These are phyloP conservation scores for Tolypocladium amazonense DNA, from an alignment of 2,329 filamentous ascomycete species.

Conservation along the genomic window DNA sequence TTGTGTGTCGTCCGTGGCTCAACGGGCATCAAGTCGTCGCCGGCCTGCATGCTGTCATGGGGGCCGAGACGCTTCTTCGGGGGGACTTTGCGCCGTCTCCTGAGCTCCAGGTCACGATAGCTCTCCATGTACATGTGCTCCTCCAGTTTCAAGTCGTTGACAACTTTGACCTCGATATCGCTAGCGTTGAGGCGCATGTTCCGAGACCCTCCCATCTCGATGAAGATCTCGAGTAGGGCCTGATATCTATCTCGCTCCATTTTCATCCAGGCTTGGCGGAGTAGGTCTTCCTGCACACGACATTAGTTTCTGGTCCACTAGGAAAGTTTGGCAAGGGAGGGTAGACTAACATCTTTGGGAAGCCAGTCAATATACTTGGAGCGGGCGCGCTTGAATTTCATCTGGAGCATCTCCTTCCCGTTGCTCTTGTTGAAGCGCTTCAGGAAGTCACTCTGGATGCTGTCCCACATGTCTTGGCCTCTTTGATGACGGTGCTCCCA, in stretches of 20 bases:
- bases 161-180: constrained; percentile 39
- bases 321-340: not conserved
- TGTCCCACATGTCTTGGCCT: constrained; percentile 49
- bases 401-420: constrained; percentile 41
- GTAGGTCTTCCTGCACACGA: constrained; percentile 23
- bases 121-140: constrained; percentile 29
- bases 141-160: constrained; percentile 29
- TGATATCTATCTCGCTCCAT: constrained; percentile 33
- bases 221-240: constrained; percentile 31
- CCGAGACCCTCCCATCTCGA: constrained; percentile 36
- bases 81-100: constrained; percentile 30
- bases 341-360: constrained; percentile 33
- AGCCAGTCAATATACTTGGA: constrained; percentile 39
- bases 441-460: constrained; percentile 34
- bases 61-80: constrained; percentile 15
- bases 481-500: constrained; percentile 33
- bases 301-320: not conserved
- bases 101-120: constrained; percentile 22
- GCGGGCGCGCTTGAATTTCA: constrained; percentile 42
- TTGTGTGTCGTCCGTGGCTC: constrained; percentile 20
- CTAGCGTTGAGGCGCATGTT: constrained; percentile 37
- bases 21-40: constrained; percentile 29
- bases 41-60: constrained; percentile 20
- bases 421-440: constrained; percentile 22
- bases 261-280: constrained; percentile 27